Evolutionary conservation across 805 yeast species (phyloP), one percentile per base, ranked within the genome.

Genomic region (Candida quercuum): DNA sequence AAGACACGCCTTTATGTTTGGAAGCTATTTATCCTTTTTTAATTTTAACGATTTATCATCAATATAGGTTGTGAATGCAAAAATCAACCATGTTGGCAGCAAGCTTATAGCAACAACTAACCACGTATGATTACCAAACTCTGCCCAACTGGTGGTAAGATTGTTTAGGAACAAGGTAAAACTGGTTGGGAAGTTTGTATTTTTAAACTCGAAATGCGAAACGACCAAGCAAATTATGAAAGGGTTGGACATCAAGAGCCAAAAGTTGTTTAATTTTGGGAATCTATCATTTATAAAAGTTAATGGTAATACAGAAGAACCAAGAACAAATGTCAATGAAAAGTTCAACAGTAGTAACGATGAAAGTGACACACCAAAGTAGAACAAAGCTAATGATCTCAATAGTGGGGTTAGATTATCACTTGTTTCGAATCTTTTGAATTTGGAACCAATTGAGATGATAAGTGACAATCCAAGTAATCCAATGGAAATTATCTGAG

Each of bases 41-140:
- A 37, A 42, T 9, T 24, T 20, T 10, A 31, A 3, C 8, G 15
- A 13, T 5, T 38, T 34, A 14, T 33, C 32, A 6, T 34, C 21
- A 20, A 47, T 32, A 23, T 32, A 29, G 11, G 38, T 42, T 31
- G 68, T 61, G n/a, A 54, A 33, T 1, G 59, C 57, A 11, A 63
- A 48, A 13, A 63, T 49, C 4, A 78, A 31, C 98, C 98, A 91
- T 5, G 78, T 71, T 3, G 97, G 95, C 27, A 80, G 57, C 95
- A 96, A 88, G 0, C 87, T 85, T 29, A 81, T 63, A 28, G 78
- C 66, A 2, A 88, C 55, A 18, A 85, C 72, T 39, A 76, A 71
- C 89, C 95, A 87, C 0, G 95, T 84, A 91, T 95, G 87, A 41
- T 84, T 80, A 39, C 82, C 83, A 39, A 85, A 61, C 27, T 78